Base-by-base conservation (phyloP, 805 yeast genomes). In the Priceomyces haplophilus region DNA sequence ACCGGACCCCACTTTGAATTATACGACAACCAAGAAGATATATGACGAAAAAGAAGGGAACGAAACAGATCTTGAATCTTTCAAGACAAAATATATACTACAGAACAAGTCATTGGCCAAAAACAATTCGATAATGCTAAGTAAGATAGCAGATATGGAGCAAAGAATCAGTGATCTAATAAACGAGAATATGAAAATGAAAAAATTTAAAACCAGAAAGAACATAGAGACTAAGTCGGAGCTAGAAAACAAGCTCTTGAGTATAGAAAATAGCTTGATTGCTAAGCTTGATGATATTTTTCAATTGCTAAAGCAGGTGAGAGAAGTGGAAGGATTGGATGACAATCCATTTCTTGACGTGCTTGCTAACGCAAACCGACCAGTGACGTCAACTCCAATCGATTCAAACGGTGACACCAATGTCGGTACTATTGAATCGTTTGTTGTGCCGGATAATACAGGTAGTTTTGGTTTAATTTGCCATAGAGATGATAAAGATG, bases 41-140 rank as follows among this genome's bases (percentile, higher is more conserved):
- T 16, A 34, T 7, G 31, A 27, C 13, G 31, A 27, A 12, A 27
- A 27, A 15, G 11, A 12, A 4, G n/a, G n/a, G 8, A 7, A n/a
- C n/a, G 31, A 27, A 5, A 15, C 18, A 20, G 40, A 42, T 7
- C 11, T 48, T 47, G 42, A 59, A 52, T 8, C 59, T 56, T 43
- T 53, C 52, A 34, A 55, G 48, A 38, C 72, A 61, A 53, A 61
- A 36, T 72, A 66, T 41, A 38, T 57, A 4, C 56, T 55, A n/a
- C 83, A 78, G 52, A 84, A 84, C 58, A 69, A 68, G 41, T 72
- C 75, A n/a, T 59, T 85, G 20, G 87, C 87, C 1, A 77, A 72
- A 47, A 76, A 73, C 38, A 82, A 80, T 55, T 73, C 83, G 2
- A 56, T 69, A 17, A 62, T 83, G 55, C 66, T 75, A 69, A 56